Base-by-base conservation (phyloP, 2,329 filamentous ascomycete genomes). In the Aspergillus pseudotamarii region DNA sequence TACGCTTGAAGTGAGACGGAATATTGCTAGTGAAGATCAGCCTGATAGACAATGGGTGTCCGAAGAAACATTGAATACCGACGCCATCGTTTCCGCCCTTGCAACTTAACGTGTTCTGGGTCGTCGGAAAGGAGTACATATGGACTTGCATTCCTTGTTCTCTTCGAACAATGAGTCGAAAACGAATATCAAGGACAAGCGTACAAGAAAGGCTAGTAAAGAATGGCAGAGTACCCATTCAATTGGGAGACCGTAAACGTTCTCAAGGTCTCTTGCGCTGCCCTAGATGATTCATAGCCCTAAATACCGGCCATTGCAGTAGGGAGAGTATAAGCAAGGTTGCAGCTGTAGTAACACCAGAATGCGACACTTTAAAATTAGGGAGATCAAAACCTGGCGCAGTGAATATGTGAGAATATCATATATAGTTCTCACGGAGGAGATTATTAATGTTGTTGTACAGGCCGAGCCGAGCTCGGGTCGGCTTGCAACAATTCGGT, bases 391-490 rank as follows among this genome's bases (percentile, higher is more conserved):
- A 28, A 19, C 5, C 16, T 50, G 26, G 26, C 9, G 23, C 3
- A 6, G 26, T 6, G 16, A 50, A 30, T 10, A 30, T 30, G 21
- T 26, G 45, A 48, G 11, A 9, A 26, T 12, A 48, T 48, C 45
- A 26, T 48, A 23, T 48, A 36, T 36, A 36, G 34, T 36, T 6
- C 34, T 16, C 23, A 16, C 21, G 5, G 51, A 26, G 30, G 30
- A 23, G 51, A 55, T 41, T 55, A 55, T 26, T 55, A 55, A 55
- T 55, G 48, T 11, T 30, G 14, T 30, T 26, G 8, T 36, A 62
- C 60, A 58, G 64, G 62, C 62, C 64, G 66, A 64, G 53, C 64
- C 66, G 64, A 59, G 60, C 62, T 66, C 63, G 63, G 60, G 45
- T 55, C 51, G 51, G 34, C 32, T 19, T 38, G 12, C 4, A 53